phyloP scores from a whole-genome alignment of 441 rosid genomes.

The Croton laevigatus region DNA sequence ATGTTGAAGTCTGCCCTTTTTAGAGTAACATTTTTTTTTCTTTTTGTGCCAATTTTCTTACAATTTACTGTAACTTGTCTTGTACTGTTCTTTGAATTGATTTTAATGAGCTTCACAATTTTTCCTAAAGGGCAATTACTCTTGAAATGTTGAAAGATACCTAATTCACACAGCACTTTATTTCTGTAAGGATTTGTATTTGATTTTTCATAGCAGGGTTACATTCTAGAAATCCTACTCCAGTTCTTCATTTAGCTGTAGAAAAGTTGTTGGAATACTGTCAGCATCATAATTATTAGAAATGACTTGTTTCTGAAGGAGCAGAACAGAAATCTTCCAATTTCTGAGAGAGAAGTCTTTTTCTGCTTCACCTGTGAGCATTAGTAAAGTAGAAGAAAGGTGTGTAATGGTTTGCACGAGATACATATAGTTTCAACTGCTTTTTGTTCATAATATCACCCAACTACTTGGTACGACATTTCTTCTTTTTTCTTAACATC shows the following conservation, averaged over 20 bases:
- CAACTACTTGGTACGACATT: conserved; percentile 22
- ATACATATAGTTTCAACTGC: conserved; percentile 39
- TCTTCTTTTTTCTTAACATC: conserved; percentile 19
- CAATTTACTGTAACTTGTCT: conserved; percentile 24
- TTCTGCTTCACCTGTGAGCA: conserved; percentile 41
- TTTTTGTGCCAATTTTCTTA: conserved; percentile 4
- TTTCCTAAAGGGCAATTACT: conserved; percentile 17
- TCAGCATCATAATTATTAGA: conserved; percentile 7
- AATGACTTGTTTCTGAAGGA: conserved; percentile 6
- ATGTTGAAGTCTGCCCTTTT: conserved; percentile 26
- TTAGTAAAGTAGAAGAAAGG: conserved; percentile 34
- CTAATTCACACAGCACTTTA: background rate
- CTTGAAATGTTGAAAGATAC: conserved; percentile 13
- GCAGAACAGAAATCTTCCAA: background rate
- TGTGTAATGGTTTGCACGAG: conserved; percentile 49
- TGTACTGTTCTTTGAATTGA: conserved; percentile 30
- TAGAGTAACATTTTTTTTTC: conserved; percentile 18
- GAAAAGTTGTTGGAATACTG: background rate
- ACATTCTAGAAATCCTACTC: background rate
- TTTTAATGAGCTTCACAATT: conserved; percentile 26
- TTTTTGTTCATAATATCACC: conserved; percentile 27
- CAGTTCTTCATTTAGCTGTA: background rate
- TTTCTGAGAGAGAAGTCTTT: conserved; percentile 1
- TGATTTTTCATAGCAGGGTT: background rate
- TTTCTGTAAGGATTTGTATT: background rate